Base-by-base conservation (phyloP, 192 early-diverging fungal genomes). In the Linderina pennispora region DNA sequence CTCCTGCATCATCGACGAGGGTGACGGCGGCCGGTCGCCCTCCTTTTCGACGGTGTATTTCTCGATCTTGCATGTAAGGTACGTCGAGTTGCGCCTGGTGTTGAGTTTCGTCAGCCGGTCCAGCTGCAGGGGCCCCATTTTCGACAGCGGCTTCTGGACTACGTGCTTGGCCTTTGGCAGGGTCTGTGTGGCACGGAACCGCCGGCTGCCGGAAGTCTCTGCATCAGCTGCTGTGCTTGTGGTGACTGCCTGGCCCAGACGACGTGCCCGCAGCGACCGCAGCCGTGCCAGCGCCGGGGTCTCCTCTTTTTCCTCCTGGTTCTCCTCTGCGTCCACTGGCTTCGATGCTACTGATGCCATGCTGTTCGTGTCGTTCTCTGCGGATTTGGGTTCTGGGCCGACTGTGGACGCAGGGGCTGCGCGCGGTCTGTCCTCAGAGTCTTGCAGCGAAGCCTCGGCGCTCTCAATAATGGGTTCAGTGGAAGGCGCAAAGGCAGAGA, bases 51-150 rank as follows among this genome's bases (percentile, higher is more conserved):
- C 49, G 1, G 40, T 46, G 25, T 56, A 54, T 0, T 40, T 11
- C 24, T 72, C 62, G 16, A 72, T 65, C 8, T 42, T 32, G 19
- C 68, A 72, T 0, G 68, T 60, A 56, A 65, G 53, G 38, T 72
- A 72, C 0, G 61, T 61, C 1, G 68, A 25, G 41, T 72, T 72
- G n/a, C 62, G 52, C 0, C 62, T 48, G 1, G 69, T 72, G 25
- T 72, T 72, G 20, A 65, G 53, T n/a, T 72, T 72, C 2, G 69
- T 72, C 16, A 72, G 41, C 2, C 69, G 69, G 46, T 72, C 69
- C 40, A 72, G 45, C 40, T 72, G 69, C 24, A 72, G 24, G 1
- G 48, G 32, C 2, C 69, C 62, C 57, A 72, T 64, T n/a, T 60
- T 50, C 0, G 57, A 36, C 22, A 65, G 19, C 18, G 57, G 47